These are phyloP conservation scores for Pezizomycotina sp. DNA, from an alignment of 2,329 filamentous ascomycete genomes.

Conservation along the genomic window DNA sequence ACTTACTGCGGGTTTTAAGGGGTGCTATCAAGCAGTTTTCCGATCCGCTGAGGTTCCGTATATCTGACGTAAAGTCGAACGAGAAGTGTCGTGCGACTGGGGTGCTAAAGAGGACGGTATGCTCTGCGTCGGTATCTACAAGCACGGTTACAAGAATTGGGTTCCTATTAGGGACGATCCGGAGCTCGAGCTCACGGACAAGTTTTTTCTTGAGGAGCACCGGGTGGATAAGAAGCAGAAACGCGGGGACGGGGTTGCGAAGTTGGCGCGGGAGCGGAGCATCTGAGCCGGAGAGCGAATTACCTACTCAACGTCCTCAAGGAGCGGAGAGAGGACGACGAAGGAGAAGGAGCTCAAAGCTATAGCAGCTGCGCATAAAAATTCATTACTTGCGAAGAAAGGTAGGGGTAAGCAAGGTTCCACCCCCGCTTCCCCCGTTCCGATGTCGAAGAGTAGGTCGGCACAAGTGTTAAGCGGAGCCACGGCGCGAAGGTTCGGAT, in stretches of 20 bases:
- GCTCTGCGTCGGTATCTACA: slow-evolving; percentile 83
- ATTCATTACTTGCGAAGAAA: slow-evolving; percentile 47
- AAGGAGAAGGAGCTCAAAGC: slow-evolving; percentile 53
- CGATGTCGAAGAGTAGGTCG: too few relatives aligned
- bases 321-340: slow-evolving; percentile 62
- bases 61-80: slow-evolving; percentile 69
- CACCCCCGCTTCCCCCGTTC: slow-evolving; percentile 55
- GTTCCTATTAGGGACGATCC: slow-evolving; percentile 79
- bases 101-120: slow-evolving; percentile 88
- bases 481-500: not conserved
- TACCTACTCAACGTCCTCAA: slow-evolving; percentile 91
- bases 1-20: slow-evolving; percentile 70
- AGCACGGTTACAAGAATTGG: slow-evolving; percentile 93
- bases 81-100: slow-evolving; percentile 78
- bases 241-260: slow-evolving; percentile 50
- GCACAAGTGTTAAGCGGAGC: slow-evolving; percentile 27
- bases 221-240: slow-evolving; percentile 97
- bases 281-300: slow-evolving; percentile 84
- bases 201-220: slow-evolving; percentile 93
- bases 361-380: slow-evolving; percentile 93
- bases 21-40: slow-evolving; percentile 44
- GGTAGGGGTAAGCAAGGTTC: slow-evolving; percentile 43
- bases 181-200: slow-evolving; percentile 70
- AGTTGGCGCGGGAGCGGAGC: slow-evolving; percentile 64
- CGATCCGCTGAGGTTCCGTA: slow-evolving; percentile 65